Base-by-base conservation (phyloP, 2,329 filamentous ascomycete species). In the Cercospora berteroae region DNA sequence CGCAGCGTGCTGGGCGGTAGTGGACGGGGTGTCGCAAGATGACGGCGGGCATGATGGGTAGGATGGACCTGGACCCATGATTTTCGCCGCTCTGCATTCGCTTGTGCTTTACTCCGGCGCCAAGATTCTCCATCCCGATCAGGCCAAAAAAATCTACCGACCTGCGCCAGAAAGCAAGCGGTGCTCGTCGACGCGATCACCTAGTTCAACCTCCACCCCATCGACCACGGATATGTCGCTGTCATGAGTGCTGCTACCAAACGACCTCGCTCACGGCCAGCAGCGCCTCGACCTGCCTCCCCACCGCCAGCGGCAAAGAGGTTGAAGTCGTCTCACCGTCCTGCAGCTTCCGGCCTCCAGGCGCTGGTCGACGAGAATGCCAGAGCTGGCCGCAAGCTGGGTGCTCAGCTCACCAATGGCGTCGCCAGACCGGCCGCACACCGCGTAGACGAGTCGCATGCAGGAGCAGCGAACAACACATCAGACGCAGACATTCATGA, bases 361-460 rank as follows among this genome's bases (percentile, higher is more conserved):
- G 78, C 77, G 66, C 70, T 79, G 48, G 76, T 78, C 33, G 75
- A 79, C 65, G 77, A 79, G 31, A 70, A 78, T 64, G 73, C 74
- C 18, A 67, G 77, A 60, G 71, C 74, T 27, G 74, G 76, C 27
- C 79, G 74, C 68, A 80, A 80, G 72, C 75, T 82, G 36, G 69
- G 75, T 13, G 81, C 83, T 3, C 83, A 81, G 18, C 81, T 83
- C 64, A 82, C 84, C 65, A 88, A 86, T 73, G 84, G 85, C 27
- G 78, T 82, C 25, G 85, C 84, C 72, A 80, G 82, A 68, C 75
- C 81, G 59, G 82, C 81, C 52, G 83, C 84, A 70, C 81, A 80
- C 66, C 82, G 83, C 48, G 83, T 89, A 36, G 84, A 89, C 74
- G 87, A 90, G 70, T 83, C 85, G 33, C 83, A 81, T 64, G 81